phyloP scores from a whole-genome alignment of 2,329 filamentous ascomycete genomes.

The Elsinoe arachidis region DNA sequence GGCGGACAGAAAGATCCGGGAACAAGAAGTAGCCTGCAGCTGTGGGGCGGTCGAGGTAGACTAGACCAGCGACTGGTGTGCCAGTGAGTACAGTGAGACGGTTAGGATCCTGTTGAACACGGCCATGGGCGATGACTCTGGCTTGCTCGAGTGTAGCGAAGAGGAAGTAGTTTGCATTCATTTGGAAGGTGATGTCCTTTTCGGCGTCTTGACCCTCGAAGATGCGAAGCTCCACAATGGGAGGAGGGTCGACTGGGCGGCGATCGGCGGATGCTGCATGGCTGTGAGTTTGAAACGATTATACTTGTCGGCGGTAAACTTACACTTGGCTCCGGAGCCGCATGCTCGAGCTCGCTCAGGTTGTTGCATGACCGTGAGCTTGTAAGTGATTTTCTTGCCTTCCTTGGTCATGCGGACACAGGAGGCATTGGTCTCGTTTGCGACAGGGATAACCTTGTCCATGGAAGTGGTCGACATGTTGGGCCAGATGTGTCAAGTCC shows the following conservation, averaged over 20 bases:
- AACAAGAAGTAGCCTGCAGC: slow-evolving; percentile 92
- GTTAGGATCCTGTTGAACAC: slow-evolving; percentile 55
- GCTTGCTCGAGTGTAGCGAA: slow-evolving; percentile 86
- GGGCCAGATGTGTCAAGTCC: not conserved
- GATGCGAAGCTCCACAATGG: slow-evolving; percentile 84
- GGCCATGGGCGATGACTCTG: slow-evolving; percentile 71
- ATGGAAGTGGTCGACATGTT: slow-evolving; percentile 15
- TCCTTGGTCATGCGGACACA: slow-evolving; percentile 57
- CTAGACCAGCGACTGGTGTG: slow-evolving; percentile 90
- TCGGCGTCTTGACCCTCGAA: slow-evolving; percentile 55
- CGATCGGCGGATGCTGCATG: slow-evolving; percentile 68
- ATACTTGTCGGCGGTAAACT: slow-evolving; percentile 25
- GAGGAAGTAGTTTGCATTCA: slow-evolving; percentile 96
- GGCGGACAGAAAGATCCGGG: slow-evolving; percentile 87
- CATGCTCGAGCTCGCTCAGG: slow-evolving; percentile 91
- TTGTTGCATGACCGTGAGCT: slow-evolving; percentile 81
- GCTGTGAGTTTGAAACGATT: slow-evolving; percentile 15
- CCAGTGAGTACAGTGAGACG: slow-evolving; percentile 82
- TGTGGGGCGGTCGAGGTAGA: slow-evolving; percentile 79
- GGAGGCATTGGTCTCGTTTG: slow-evolving; percentile 49
- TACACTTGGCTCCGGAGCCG: slow-evolving; percentile 91
- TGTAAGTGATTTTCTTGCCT: slow-evolving; percentile 71
- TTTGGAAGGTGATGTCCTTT: slow-evolving; percentile 65
- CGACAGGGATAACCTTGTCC: slow-evolving; percentile 38
- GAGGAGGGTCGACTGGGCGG: slow-evolving; percentile 86